Conservation (phyloP, 371 early-diverging fungal genomes). For the Circinella umbellata region DNA sequence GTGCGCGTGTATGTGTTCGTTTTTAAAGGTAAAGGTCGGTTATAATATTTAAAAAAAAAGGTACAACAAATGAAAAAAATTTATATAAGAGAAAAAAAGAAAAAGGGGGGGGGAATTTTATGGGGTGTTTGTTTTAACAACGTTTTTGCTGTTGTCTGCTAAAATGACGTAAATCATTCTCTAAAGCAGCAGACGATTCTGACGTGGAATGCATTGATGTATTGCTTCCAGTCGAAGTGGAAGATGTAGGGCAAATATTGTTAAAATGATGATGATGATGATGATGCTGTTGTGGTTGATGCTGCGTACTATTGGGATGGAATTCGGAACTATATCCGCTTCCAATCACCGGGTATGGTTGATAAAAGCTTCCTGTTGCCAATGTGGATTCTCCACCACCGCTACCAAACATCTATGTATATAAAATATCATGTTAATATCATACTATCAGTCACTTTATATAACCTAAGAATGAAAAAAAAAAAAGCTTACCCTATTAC, state of each 20-base stretch:
- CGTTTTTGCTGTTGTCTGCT: slow-evolving; percentile 19
- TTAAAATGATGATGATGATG: slow-evolving; percentile 35
- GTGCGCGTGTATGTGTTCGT: background rate
- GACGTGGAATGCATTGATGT: slow-evolving; percentile 48
- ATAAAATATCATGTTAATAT: background rate
- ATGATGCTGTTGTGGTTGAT: slow-evolving; percentile 17
- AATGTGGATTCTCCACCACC: slow-evolving; percentile 17
- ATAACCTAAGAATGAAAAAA: too few species aligned
- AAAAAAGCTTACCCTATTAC: background rate
- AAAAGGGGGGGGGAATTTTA: background rate
- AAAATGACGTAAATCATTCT: slow-evolving; percentile 16
- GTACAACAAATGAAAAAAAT: background rate
- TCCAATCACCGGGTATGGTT: slow-evolving; percentile 24
- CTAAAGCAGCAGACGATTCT: slow-evolving; percentile 20
- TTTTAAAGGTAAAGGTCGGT: background rate
- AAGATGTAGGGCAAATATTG: slow-evolving; percentile 43
- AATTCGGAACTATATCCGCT: slow-evolving; percentile 23
- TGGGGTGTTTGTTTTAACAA: background rate
- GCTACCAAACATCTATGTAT: slow-evolving; percentile 13
- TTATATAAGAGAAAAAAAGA: background rate
- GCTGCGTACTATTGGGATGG: slow-evolving; percentile 19
- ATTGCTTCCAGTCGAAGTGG: slow-evolving; percentile 47
- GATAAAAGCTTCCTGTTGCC: slow-evolving; percentile 19
- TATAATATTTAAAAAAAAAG: slow-evolving; percentile 14
- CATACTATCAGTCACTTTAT: background rate